Base-by-base conservation (phyloP, 1,284 basidiomycete genomes). In the Ceratobasidium papillatum region DNA sequence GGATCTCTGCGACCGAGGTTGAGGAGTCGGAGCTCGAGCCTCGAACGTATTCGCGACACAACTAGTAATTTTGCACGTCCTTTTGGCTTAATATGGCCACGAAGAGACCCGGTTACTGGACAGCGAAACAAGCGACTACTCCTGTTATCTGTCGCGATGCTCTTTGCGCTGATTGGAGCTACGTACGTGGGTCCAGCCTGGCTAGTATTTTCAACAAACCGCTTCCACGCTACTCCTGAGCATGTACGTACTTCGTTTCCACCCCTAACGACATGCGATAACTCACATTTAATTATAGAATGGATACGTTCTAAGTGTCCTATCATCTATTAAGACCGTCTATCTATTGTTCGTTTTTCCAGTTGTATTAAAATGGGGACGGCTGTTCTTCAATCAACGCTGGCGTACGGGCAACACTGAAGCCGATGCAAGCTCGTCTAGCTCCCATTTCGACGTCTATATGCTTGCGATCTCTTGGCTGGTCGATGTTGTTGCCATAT, bases 181-280 rank as follows among this genome's bases (percentile, higher is more conserved):
- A 41, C 36, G 14, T 71, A 71, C 66, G 27, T 45, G 5, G 52
- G 52, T 25, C 14, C 25, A 27, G 54, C 36, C 4, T 71, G 32
- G 51, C 17, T 71, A 27, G 41, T 71, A 11, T 71, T 56, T 38
- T 27, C 25, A 17, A 71, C 52, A 3, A 71, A 59, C 32, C 52
- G 66, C 17, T 71, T 59, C 66, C 52, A 71, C 30, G 66, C 66
- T 38, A 27, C 51, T 30, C 66, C 66, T 41, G 54, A 58, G 7
- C 51, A 71, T n/a, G 66, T 59, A 45, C 22, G 47, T 54, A 34
- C 19, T 4, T 45, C 9, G 11, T 54, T 22, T 5, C 22, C 38
- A 22, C n/a, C 17, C 22, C 9, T 34, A 4, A 11, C 3, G 25
- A 17, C n/a, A 52, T 17, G 36, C n/a, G 32, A n/a, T 41, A 51